These are phyloP conservation scores for Ceratorhiza oryzae-sativae DNA, from an alignment of 1,284 basidiomycete genomes.

Conservation along the genomic window DNA sequence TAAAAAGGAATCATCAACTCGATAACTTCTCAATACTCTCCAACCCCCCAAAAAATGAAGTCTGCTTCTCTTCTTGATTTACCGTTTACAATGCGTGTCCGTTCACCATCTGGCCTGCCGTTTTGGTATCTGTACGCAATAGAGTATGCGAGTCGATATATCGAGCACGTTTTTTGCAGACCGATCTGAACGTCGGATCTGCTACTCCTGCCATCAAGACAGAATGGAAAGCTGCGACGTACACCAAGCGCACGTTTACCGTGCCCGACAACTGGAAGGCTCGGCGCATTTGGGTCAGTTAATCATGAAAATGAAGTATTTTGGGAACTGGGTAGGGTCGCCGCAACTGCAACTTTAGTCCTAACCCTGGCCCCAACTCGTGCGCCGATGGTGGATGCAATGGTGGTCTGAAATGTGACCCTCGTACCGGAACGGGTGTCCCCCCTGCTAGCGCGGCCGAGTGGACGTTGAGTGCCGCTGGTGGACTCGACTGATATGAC, in stretches of 20 bases:
- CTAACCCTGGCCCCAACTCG: constrained; percentile 46
- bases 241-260: no score
- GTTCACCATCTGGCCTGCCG: not conserved
- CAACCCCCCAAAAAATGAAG: not conserved
- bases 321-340: constrained; percentile 46
- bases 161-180: not conserved
- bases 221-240: not conserved
- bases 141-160: not conserved
- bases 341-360: constrained; percentile 53
- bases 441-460: no score
- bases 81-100: not conserved
- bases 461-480: constrained; percentile 54
- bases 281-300: constrained; percentile 41
- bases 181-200: constrained; percentile 9
- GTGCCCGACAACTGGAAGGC: constrained; percentile 42
- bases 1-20: no score
- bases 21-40: no score
- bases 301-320: not conserved
- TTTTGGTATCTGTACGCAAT: not conserved
- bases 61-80: constrained; percentile 14
- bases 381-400: constrained; percentile 47
- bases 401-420: constrained; percentile 41
- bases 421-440: no score
- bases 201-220: not conserved
- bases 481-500: constrained; percentile 58